Conservation (phyloP, 441 rosid genomes). For the Arabidopsis hybrid region DNA sequence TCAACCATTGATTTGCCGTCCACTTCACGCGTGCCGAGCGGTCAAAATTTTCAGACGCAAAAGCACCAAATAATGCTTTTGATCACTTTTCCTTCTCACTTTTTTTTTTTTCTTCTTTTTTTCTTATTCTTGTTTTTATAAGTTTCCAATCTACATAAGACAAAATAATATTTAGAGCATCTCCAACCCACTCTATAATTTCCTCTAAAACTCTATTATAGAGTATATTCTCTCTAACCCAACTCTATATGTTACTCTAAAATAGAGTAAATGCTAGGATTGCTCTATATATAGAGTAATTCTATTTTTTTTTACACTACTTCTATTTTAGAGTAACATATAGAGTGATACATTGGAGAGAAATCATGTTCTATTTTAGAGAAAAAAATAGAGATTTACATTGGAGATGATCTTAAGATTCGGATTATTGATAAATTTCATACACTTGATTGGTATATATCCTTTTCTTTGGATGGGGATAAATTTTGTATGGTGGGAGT, state of each 20-base stretch:
- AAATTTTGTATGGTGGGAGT: background rate
- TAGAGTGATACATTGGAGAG: no score
- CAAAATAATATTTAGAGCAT: constrained; percentile 10
- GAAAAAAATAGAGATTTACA: no score
- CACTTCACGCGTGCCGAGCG: constrained; percentile 69
- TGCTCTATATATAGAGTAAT: no score
- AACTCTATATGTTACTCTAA: no score
- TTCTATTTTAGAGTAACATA: no score
- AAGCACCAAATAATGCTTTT: constrained; percentile 37
- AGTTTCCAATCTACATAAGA: constrained; percentile 9
- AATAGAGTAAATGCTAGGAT: no score
- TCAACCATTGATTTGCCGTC: constrained; percentile 59
- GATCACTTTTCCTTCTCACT: constrained; percentile 5
- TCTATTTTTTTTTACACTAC: no score
- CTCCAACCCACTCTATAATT: no score
- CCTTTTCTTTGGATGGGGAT: background rate
- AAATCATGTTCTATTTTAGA: no score
- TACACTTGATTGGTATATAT: background rate
- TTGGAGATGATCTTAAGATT: background rate
- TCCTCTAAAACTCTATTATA: no score
- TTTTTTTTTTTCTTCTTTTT: background rate
- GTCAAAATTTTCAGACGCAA: constrained; percentile 66
- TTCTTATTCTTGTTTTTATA: background rate
- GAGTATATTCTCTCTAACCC: no score
- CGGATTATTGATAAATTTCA: background rate